Base-by-base conservation (phyloP, 768 basidiomycete genomes). In the Rhodosporidiobolus sp. region DNA sequence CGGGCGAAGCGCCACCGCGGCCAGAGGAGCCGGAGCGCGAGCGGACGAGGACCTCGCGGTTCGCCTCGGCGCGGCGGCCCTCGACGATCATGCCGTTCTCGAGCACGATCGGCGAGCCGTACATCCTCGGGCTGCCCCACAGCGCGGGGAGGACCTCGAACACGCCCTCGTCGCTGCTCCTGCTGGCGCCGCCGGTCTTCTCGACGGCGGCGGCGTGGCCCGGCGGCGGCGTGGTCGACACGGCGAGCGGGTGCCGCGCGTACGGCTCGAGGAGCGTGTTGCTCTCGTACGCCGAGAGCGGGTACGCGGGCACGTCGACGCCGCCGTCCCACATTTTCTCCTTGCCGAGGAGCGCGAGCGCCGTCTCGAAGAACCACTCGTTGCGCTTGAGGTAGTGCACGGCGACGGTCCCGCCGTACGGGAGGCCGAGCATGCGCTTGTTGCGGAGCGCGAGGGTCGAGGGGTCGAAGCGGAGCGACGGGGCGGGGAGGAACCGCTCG, bases 381-480 rank as follows among this genome's bases (percentile, higher is more conserved):
- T 91, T 88, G 80, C 92, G 90, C 87, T 97, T 99, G 85, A 99
- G 89, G 80, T 92, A 97, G 82, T 99, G 95, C 63, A 99, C 93
- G 30, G 93, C 90, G 57, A 94, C 86, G 4, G 95, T 99, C 10
- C 95, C 96, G 7, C 95, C 95, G 16, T 71, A 79, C 48, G 38
- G 77, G 35, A 43, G 80, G 78, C 65, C 80, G 46, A 58, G 67
- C 66, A 59, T 78, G 32, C 79, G 76, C 30, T 66, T 63, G 17
- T 49, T 20, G 20, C 78, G 67, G 8, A 79, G 49, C 45, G 56
- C 35, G 72, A 70, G 76, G n/a, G 63, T 72, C 34, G 54, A 34
- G 4, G 74, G 63, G 38, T 79, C 78, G 72, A 72, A 76, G 19
- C 73, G 77, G 11, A 72, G 71, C 17, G 67, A 64, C 22, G 75